Evolutionary conservation across 768 basidiomycete species (phyloP), one percentile per base, ranked within the genome.

Genomic region (Lentinula lateritia): DNA sequence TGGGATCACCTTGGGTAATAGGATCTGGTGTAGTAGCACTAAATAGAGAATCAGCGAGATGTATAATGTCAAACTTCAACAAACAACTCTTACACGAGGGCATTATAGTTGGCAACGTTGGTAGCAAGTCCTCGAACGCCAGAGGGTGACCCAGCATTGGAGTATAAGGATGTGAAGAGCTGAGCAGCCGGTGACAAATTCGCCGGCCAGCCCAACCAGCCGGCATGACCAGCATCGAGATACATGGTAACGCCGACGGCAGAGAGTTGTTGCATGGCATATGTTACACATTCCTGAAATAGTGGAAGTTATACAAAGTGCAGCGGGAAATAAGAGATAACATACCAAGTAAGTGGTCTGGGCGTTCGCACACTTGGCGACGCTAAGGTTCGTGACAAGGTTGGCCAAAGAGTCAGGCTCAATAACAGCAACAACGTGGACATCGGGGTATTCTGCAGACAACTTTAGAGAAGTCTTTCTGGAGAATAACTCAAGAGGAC

Each of bases 351-450:
- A 85, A 15, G 81, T 78, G 38, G 73, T 70, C 65, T 83, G 74
- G 18, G 85, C 86, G 64, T 76, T 76, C 50, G 78, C 67, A 70
- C 85, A 86, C 69, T 86, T 84, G 41, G 73, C 64, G 39, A 85
- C 82, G 71, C 71, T 84, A 70, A 86, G 66, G 79, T 87, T 88
- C 69, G 85, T 87, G 67, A 88, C 86, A 66, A 88, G 67, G 75
- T 87, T 87, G 62, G 85, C 86, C 50, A 88, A 74, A 45, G 85
- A 85, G 71, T 87, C 86, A 63, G 86, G 85, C 71, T 87, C 86
- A 58, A 86, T 79, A 69, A 86, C 83, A 53, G 86, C 85, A 48
- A 87, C 79, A 63, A 88, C 81, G 57, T 83, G 81, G 64, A 86
- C 84, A 66, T 81, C 77, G 52, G 85, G 85, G 76, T 74, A 85